phyloP scores from a whole-genome alignment of 2,329 filamentous ascomycete species.

The Massarina eburnea region DNA sequence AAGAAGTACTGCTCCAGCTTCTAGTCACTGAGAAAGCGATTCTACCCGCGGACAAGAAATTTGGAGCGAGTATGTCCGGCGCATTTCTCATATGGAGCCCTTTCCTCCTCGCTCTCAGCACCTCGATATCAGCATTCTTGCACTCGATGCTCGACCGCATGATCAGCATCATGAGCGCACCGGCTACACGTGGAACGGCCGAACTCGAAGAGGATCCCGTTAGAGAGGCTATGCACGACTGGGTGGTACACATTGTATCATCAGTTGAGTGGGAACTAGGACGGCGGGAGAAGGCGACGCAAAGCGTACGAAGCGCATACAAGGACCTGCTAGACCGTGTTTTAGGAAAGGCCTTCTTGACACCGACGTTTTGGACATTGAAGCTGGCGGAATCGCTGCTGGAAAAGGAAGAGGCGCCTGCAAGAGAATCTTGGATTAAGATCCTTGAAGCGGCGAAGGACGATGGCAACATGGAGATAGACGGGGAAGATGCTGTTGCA shows the following conservation, averaged over 20 bases:
- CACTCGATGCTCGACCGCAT: conserved; percentile 44
- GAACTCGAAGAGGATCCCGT: conserved; percentile 27
- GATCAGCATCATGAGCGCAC: conserved; percentile 36
- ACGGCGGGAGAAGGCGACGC: conserved; percentile 17
- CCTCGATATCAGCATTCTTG: conserved; percentile 36
- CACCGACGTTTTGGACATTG: conserved; percentile 42
- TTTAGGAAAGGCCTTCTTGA: conserved; percentile 34
- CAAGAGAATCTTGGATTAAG: conserved; percentile 15
- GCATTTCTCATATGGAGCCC: conserved; percentile 50
- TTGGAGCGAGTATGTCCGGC: conserved; percentile 42
- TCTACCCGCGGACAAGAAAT: conserved; percentile 37
- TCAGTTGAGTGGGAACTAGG: conserved; percentile 41
- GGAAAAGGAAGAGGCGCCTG: conserved; percentile 16
- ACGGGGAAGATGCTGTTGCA: neutral
- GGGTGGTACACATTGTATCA: conserved; percentile 53
- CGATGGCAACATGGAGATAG: conserved; percentile 4
- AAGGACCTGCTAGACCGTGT: conserved; percentile 10
- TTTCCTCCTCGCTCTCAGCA: conserved; percentile 41
- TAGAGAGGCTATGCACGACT: conserved; percentile 50
- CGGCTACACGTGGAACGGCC: neutral
- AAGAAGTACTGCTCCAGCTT: conserved; percentile 15
- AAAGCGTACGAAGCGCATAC: conserved; percentile 2
- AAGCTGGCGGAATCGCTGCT: conserved; percentile 39
- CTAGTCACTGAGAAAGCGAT: conserved; percentile 41
- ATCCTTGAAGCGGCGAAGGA: conserved; percentile 36